Percentiles rank a stretch among this genome's conserved stretches.
phyloP scores from a whole-genome alignment of 306 rosid genomes.

The Spatholobus suberectus region DNA sequence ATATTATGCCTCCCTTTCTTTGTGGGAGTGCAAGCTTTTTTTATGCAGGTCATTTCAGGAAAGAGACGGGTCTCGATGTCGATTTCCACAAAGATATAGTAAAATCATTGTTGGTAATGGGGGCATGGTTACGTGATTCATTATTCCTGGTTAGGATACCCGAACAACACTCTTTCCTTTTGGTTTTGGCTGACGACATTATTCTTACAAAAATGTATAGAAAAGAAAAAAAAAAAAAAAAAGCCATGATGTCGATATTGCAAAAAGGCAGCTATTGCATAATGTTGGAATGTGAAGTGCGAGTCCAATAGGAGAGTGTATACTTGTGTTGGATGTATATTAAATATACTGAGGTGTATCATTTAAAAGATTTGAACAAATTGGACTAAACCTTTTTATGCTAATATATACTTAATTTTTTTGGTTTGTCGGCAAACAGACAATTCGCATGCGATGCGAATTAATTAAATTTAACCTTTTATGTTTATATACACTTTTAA shows the following conservation, averaged over 20 bases:
- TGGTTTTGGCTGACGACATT: background rate
- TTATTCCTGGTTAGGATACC: conserved; percentile 32
- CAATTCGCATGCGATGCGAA: too few species aligned
- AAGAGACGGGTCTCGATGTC: background rate
- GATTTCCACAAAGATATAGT: conserved; percentile 36
- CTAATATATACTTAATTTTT: too few species aligned
- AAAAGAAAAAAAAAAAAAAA: background rate
- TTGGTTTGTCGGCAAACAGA: too few species aligned
- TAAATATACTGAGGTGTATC: too few species aligned
- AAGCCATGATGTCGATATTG: background rate
- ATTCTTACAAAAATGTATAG: conserved; percentile 26
- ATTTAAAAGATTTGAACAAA: too few species aligned
- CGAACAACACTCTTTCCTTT: background rate
- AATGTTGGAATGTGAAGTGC: too few species aligned
- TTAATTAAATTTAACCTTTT: too few species aligned
- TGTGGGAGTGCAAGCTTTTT: conserved; percentile 22
- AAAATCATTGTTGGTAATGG: conserved; percentile 35
- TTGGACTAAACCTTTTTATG: too few species aligned
- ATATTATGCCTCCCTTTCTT: background rate
- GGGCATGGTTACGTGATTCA: conserved; percentile 41
- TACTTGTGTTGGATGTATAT: too few species aligned
- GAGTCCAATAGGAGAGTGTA: too few species aligned
- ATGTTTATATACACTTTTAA: too few species aligned
- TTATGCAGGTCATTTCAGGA: background rate
- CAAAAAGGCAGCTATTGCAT: conserved; percentile 20